Evolutionary conservation across 371 early-diverging fungal genomes (phyloP).

Genomic region (Apophysomyces trapeziformis): DNA sequence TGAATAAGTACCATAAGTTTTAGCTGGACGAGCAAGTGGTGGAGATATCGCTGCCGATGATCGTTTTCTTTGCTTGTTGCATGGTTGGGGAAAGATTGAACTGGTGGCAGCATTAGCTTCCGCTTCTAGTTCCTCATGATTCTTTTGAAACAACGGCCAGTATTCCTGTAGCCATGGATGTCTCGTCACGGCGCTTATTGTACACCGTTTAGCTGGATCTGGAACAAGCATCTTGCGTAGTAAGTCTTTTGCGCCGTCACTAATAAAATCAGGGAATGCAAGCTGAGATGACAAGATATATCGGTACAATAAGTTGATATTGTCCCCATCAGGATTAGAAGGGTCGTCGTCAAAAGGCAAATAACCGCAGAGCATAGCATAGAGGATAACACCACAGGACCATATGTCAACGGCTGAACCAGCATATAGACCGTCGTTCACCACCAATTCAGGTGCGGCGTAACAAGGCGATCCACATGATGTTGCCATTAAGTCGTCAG

Average conservation of each 20-base stretch:
- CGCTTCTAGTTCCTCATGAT: constrained; percentile 15
- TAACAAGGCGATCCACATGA: constrained; percentile 98
- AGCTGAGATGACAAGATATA: constrained; percentile 67
- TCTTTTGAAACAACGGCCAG: constrained; percentile 13
- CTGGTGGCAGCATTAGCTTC: constrained; percentile 15
- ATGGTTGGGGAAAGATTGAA: constrained; percentile 13
- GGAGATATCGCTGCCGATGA: neutral
- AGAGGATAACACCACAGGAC: constrained; percentile 94
- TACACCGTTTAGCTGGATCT: constrained; percentile 57
- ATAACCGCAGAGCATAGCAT: constrained; percentile 77
- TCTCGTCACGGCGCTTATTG: constrained; percentile 51
- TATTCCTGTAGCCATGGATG: constrained; percentile 45
- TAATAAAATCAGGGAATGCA: constrained; percentile 59
- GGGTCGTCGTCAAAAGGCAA: constrained; percentile 89
- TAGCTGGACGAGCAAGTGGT: constrained; percentile 15
- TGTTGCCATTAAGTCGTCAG: constrained; percentile 81
- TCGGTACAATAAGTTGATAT: constrained; percentile 67
- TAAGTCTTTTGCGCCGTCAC: constrained; percentile 50
- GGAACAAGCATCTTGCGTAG: constrained; percentile 63
- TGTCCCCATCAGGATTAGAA: constrained; percentile 70
- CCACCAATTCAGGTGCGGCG: constrained; percentile 97
- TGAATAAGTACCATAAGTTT: constrained; percentile 14
- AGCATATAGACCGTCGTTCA: constrained; percentile 92
- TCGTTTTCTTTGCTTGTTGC: neutral
- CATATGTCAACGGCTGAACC: constrained; percentile 97